Evolutionary conservation across 352 stramenopile species (phyloP), one percentile per base, ranked within the genome.

Genomic region (Phytophthora ramorum): DNA sequence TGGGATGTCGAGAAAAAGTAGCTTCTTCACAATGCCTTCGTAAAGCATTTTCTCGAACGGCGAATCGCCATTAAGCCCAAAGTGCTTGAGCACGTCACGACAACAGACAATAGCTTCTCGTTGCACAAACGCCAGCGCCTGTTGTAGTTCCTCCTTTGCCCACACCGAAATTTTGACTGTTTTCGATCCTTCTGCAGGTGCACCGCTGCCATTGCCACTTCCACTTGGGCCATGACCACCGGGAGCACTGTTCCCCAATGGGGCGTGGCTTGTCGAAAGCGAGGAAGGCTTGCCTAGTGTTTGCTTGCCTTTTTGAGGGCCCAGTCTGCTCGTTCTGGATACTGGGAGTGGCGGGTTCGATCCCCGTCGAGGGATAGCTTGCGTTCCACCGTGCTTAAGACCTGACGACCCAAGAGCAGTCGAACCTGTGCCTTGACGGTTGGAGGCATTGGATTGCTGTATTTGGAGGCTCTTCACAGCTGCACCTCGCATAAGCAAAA

Each of bases 391-490:
- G 49, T 80, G 75, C 45, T 86, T 90, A n/a, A 83, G 73, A 20
- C 71, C 69, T 24, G 73, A 58, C n/a, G 53, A 75, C 3, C 73
- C 71, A 9, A 87, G 51, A 14, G 64, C 30, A 55, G 51, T 76
- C 1, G 76, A 67, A 16, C 71, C 69, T 34, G 75, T 50, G 3
- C 66, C 58, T 51, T 81, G 76, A 41, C 76, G 73, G 10, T 70
- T 77, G 6, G 52, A 44, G 6, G 69, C 56, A 63, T 85, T 92
- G 3, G 79, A 86, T 52, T 92, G 83, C 45, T 94, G 86, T 22
- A 96, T 89, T 59, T 96, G 86, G n/a, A 96, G 71, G 28, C 84
- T 96, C 53, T 93, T 93, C 19, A 96, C 88, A 12, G 86, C 83
- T 24, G 88, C 73, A 28, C 88, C 88, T 38, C 86, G 75, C 71